Conservation (phyloP, 805 yeast genomes). For the Monosporozyma siamensis region DNA sequence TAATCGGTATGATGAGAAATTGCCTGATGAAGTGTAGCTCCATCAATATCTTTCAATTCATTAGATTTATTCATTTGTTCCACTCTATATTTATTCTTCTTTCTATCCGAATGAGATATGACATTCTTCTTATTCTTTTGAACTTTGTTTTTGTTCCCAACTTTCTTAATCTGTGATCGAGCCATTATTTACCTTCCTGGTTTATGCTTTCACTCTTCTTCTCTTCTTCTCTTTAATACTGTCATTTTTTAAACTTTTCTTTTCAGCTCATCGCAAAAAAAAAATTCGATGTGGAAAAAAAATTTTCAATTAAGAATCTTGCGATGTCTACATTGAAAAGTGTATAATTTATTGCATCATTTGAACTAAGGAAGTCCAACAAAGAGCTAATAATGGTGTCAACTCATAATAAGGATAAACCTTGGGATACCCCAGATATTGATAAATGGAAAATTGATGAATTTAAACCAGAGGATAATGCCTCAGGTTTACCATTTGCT, state of each 20-base stretch:
- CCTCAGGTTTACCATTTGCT: constrained; percentile 79
- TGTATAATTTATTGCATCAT: not conserved
- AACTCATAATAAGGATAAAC: constrained; percentile 88
- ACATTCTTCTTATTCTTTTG: constrained; percentile 2
- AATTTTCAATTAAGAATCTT: too few relatives aligned
- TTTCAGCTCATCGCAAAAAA: not conserved
- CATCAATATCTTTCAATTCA: constrained; percentile 7
- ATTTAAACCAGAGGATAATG: constrained; percentile 82
- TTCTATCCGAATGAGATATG: constrained; percentile 18
- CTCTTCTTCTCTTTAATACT: not conserved
- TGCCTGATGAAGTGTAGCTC: not conserved
- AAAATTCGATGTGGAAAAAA: constrained; percentile 4
- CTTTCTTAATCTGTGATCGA: constrained; percentile 4
- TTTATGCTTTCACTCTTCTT: not conserved
- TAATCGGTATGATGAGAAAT: not conserved
- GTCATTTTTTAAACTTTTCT: not conserved
- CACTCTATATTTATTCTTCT: constrained; percentile 19
- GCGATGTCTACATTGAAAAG: too few relatives aligned
- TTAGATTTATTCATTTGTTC: constrained; percentile 18
- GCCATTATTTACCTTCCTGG: not conserved
- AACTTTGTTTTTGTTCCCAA: constrained; percentile 2
- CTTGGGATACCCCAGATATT: constrained; percentile 94
- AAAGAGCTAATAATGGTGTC: constrained; percentile 56
- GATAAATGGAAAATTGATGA: constrained; percentile 89
- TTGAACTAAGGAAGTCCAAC: not conserved